phyloP scores from a whole-genome alignment of 73 alveolate genomes.

The Tetrahymena borealis region DNA sequence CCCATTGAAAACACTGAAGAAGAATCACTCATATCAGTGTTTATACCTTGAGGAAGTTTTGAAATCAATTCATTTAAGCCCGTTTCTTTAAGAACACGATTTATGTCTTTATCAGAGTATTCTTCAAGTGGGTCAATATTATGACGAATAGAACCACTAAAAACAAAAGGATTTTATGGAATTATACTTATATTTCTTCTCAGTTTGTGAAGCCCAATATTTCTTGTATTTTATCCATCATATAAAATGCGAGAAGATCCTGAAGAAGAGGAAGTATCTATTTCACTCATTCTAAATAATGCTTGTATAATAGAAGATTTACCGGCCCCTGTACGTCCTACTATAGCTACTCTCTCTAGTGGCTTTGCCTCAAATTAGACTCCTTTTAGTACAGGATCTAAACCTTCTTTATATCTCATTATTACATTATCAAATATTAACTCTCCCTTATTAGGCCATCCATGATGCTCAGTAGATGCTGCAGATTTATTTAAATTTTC shows the following conservation, averaged over 20 bases:
- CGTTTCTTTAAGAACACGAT: slow-evolving; percentile 56
- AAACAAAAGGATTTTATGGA: slow-evolving; percentile 83
- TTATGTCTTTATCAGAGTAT: slow-evolving; percentile 56
- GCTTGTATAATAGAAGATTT: slow-evolving; percentile 79
- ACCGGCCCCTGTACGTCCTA: slow-evolving; percentile 95
- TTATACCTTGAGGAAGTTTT: slow-evolving; percentile 48
- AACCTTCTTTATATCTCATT: slow-evolving; percentile 34
- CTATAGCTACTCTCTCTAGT: slow-evolving; percentile 62
- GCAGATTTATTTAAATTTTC: neutral
- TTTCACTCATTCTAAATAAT: slow-evolving; percentile 74
- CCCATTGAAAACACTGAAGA: slow-evolving; percentile 88
- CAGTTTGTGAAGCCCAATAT: slow-evolving; percentile 45
- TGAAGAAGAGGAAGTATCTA: slow-evolving; percentile 12
- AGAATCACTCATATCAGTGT: slow-evolving; percentile 65
- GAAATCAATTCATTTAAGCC: slow-evolving; percentile 45
- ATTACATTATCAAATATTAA: slow-evolving; percentile 56
- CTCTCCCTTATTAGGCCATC: slow-evolving; percentile 63
- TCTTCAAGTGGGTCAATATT: slow-evolving; percentile 80
- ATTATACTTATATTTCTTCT: slow-evolving; percentile 72
- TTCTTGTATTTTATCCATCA: slow-evolving; percentile 51
- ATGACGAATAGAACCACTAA: slow-evolving; percentile 77
- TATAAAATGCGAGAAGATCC: slow-evolving; percentile 33
- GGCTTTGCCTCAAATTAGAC: slow-evolving; percentile 18
- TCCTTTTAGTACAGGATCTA: slow-evolving; percentile 30
- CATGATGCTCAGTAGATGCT: neutral